phyloP scores from a whole-genome alignment of 371 early-diverging fungal species.

The Mucor racemosus region DNA sequence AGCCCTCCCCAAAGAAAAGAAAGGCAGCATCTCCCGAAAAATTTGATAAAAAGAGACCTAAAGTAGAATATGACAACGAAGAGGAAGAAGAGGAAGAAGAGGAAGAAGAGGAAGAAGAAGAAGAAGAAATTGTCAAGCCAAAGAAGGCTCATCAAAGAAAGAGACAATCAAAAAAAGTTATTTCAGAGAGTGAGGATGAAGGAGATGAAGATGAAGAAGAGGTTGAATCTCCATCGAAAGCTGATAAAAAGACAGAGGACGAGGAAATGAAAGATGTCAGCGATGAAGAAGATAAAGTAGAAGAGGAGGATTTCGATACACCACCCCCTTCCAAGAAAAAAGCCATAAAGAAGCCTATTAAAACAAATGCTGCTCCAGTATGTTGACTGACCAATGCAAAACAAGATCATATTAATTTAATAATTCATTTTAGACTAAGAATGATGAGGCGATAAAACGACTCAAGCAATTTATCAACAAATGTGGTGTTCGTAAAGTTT shows the following conservation, averaged over 20 bases:
- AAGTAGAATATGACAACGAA: not conserved
- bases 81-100: not conserved
- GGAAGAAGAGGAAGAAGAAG: slow-evolving; percentile 6
- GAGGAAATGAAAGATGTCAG: slow-evolving; percentile 12
- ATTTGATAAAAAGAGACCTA: not conserved
- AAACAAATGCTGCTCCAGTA: not conserved
- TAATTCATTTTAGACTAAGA: not conserved
- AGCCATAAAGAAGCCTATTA: not conserved
- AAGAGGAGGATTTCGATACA: not conserved
- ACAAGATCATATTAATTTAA: not conserved
- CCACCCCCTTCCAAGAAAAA: slow-evolving; percentile 8
- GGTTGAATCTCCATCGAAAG: not conserved
- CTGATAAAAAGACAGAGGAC: not conserved
- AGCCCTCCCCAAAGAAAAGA: not conserved
- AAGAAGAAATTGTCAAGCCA: not conserved
- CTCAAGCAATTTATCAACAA: slow-evolving; percentile 46
- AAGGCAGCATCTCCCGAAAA: not conserved
- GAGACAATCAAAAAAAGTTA: not conserved
- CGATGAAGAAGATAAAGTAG: not conserved
- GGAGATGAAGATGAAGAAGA: not conserved
- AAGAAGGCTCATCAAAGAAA: not conserved
- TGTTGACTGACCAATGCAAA: not conserved
- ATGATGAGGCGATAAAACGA: slow-evolving; percentile 46
- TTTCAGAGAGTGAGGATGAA: not conserved
- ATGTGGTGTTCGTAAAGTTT: slow-evolving; percentile 53